Evolutionary conservation across 208 protist genomes (phyloP).

Genomic region (Leishmania mexicana): DNA sequence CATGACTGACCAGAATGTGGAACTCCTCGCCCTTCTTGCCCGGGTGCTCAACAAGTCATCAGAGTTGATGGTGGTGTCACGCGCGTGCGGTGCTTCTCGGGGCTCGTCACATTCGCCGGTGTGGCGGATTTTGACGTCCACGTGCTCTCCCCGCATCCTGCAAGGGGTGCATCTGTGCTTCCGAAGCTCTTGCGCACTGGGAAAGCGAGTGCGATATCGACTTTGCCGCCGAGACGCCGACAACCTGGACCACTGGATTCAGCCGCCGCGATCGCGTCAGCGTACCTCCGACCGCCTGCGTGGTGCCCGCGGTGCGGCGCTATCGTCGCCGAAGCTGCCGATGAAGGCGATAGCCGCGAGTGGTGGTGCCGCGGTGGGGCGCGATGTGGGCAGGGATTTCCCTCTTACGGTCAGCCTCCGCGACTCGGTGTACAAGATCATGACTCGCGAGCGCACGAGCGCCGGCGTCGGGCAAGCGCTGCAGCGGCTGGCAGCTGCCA

Average conservation of each 20-base stretch:
- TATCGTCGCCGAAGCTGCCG: not conserved
- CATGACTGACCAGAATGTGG: conserved; percentile 15
- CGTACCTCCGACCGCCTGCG: not conserved
- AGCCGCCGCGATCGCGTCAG: not conserved
- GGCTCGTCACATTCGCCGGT: not conserved
- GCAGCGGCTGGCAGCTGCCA: conserved; percentile 8
- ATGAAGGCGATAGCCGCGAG: not conserved
- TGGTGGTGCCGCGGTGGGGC: not conserved
- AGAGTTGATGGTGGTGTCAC: conserved; percentile 10
- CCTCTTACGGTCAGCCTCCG: conserved; percentile 7
- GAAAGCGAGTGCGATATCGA: conserved; percentile 40
- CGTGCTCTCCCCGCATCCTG: conserved; percentile 16
- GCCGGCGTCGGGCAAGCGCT: conserved; percentile 11
- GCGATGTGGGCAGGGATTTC: conserved; percentile 12
- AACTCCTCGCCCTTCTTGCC: conserved; percentile 22
- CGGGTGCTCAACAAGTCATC: conserved; percentile 14
- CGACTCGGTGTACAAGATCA: conserved; percentile 10
- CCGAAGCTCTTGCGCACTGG: conserved; percentile 29
- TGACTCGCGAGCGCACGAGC: conserved; percentile 6
- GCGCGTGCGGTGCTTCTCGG: not conserved
- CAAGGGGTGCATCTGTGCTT: conserved; percentile 39
- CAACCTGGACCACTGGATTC: conserved; percentile 34
- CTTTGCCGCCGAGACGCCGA: conserved; percentile 38
- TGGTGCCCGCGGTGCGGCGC: not conserved
- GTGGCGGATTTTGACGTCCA: conserved; percentile 18